These are phyloP conservation scores for Discostella stelligera DNA, from an alignment of 352 stramenopile species.

Conservation along the genomic window DNA sequence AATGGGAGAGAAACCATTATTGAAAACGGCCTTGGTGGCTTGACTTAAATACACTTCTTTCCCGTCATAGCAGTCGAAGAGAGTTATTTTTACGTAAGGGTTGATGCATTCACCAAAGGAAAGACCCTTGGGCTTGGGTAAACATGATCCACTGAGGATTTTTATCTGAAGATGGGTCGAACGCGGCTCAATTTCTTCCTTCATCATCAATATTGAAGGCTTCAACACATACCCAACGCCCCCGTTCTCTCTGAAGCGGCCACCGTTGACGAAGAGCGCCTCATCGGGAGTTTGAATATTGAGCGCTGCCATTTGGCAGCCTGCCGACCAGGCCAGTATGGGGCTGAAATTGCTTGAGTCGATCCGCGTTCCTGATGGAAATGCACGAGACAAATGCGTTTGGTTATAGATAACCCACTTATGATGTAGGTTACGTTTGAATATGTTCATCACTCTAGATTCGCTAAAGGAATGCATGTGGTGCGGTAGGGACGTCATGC, in stretches of 20 bases:
- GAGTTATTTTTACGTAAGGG: constrained; percentile 75
- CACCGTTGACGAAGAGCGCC: constrained; percentile 84
- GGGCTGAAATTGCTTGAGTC: constrained; percentile 89
- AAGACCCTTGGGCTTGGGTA: constrained; percentile 75
- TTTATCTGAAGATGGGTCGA: constrained; percentile 65
- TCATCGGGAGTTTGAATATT: constrained; percentile 88
- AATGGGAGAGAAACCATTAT: constrained; percentile 82
- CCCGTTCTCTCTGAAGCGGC: constrained; percentile 87
- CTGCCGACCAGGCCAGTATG: constrained; percentile 83
- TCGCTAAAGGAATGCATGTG: constrained; percentile 83
- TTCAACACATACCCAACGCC: constrained; percentile 87
- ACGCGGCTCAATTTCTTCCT: constrained; percentile 43
- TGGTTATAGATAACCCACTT: constrained; percentile 81
- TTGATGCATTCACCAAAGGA: constrained; percentile 75
- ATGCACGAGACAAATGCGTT: constrained; percentile 84
- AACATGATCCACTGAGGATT: constrained; percentile 72
- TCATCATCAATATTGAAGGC: constrained; percentile 71
- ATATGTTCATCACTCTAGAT: constrained; percentile 65
- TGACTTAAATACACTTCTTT: constrained; percentile 58
- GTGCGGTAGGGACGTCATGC: constrained; percentile 51
- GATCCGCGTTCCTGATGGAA: constrained; percentile 84
- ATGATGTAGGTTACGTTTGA: constrained; percentile 39
- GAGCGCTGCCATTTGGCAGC: constrained; percentile 87
- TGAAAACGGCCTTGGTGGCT: constrained; percentile 58
- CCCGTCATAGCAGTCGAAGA: constrained; percentile 72